Conservation (phyloP, 805 yeast genomes). For the Saturnispora saitoi region DNA sequence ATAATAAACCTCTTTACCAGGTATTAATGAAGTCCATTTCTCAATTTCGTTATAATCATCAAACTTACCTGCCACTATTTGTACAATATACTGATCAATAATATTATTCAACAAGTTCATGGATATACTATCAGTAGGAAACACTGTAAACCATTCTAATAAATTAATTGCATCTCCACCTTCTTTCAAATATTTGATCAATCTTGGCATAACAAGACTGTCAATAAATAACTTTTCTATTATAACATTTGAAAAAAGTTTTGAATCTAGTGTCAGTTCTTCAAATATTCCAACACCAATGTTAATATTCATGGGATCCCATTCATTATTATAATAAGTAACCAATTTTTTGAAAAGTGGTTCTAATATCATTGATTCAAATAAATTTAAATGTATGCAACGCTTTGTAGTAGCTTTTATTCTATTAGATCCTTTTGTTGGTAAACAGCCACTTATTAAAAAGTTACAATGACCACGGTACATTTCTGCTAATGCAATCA, state of each 20-base stretch:
- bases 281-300: slow-evolving; percentile 27
- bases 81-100: not conserved
- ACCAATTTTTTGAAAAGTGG: slow-evolving; percentile 7
- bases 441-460: not conserved
- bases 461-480: slow-evolving; percentile 9
- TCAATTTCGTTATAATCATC: not conserved
- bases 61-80: not conserved
- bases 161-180: not conserved
- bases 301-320: slow-evolving; percentile 4
- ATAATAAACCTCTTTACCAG: slow-evolving; percentile 15
- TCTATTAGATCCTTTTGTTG: not conserved
- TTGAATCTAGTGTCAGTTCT: slow-evolving; percentile 19
- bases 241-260: not conserved
- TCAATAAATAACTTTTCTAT: slow-evolving; percentile 1
- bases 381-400: not conserved
- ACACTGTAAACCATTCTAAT: slow-evolving; percentile 5
- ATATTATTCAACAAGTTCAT: not conserved
- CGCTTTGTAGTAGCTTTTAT: not conserved
- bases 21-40: not conserved
- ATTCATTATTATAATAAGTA: slow-evolving; percentile 1
- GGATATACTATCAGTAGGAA: not conserved
- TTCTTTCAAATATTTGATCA: not conserved
- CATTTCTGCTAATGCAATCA: slow-evolving; percentile 19
- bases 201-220: not conserved
- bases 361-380: slow-evolving; percentile 6